A percentile compares a stretch with the other conserved stretches of the same genome.
Conservation (phyloP, 2,329 filamentous ascomycete species). For the Lasiodiplodia theobromae region DNA sequence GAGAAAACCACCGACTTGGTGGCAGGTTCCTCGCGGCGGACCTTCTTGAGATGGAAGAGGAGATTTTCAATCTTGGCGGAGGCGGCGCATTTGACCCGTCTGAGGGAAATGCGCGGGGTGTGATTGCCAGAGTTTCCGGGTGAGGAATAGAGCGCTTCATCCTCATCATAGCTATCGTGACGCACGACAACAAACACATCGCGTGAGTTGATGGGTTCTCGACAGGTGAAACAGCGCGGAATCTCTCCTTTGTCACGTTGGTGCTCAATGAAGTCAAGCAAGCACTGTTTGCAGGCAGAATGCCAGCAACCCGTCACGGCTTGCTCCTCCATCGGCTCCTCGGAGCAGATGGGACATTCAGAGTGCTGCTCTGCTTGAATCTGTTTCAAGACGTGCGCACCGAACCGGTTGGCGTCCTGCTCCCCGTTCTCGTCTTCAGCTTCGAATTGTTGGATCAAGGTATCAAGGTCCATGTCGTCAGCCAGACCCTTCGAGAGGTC, state of each 20-base stretch:
- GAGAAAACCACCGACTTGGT: slow-evolving; percentile 94
- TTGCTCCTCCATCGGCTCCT: slow-evolving; percentile 95
- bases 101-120: slow-evolving; percentile 63
- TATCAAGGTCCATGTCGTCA: slow-evolving; percentile 94
- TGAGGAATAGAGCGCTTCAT: slow-evolving; percentile 45
- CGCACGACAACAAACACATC: slow-evolving; percentile 93
- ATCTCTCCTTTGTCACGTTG: slow-evolving; percentile 77
- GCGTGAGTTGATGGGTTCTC: slow-evolving; percentile 78
- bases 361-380: slow-evolving; percentile 88
- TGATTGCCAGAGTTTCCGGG: slow-evolving; percentile 38
- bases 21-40: slow-evolving; percentile 69
- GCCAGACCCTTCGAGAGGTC: slow-evolving; percentile 82
- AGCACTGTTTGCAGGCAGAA: slow-evolving; percentile 90
- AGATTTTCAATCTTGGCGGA: slow-evolving; percentile 89
- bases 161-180: slow-evolving; percentile 64
- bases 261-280: slow-evolving; percentile 89
- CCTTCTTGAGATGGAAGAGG: slow-evolving; percentile 73
- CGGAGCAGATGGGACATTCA: slow-evolving; percentile 93
- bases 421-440: slow-evolving; percentile 61
- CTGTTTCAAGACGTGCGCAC: slow-evolving; percentile 84
- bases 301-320: slow-evolving; percentile 98
- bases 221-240: slow-evolving; percentile 89
- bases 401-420: slow-evolving; percentile 74
- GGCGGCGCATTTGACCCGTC: slow-evolving; percentile 70
- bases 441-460: slow-evolving; percentile 84